Evolutionary conservation across 345 rosid genomes (phyloP), one percentile per base, ranked within the genome.

Genomic region (Eucalyptus grandis): DNA sequence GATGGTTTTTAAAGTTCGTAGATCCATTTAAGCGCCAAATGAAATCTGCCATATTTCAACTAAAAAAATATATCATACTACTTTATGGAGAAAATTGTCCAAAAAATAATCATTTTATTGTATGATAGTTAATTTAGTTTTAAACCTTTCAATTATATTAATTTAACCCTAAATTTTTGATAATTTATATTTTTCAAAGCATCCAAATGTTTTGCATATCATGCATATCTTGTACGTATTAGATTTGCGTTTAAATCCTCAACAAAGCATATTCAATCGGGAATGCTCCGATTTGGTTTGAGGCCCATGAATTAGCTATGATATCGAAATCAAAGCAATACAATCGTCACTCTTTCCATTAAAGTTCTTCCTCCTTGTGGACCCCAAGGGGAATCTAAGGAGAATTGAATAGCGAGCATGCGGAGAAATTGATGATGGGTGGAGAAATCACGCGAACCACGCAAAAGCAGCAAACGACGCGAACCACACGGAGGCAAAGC

Each of bases 111-210:
- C 7, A 62, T 5, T 13, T 12, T 13, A 27, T 27, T 62, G 9
- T 27, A 6, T 13, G 1, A 62, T 0, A 30, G 1, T 6, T 4
- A 62, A 62, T 62, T 60, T 30, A 1, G 0, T 3, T 12, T 13
- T 60, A 60, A 60, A 60, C 1, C 0, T 60, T 60, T 27, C 0
- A 60, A 60, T 60, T 60, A 13, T 60, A 13, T 1, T 14, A 60
- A 60, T 60, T 60, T 60, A 12, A 60, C 1, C 0, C 0, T 27
- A 12, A 60, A 6, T 12, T 11, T 60, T 60, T 60, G 1, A 60
- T 0, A 12, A 60, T 1, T 60, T 60, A 16, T 67, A 8, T 69
- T 69, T 72, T 72, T 46, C 27, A 37, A 72, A 37, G 14, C 46
- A 72, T 72, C 40, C 46, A 72, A 69, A 34, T 17, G 24, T 1